A percentile compares a stretch with the other conserved stretches of the same genome.
Evolutionary conservation across 2,329 filamentous ascomycete species (phyloP).

Genomic region (Aureobasidium sp.): DNA sequence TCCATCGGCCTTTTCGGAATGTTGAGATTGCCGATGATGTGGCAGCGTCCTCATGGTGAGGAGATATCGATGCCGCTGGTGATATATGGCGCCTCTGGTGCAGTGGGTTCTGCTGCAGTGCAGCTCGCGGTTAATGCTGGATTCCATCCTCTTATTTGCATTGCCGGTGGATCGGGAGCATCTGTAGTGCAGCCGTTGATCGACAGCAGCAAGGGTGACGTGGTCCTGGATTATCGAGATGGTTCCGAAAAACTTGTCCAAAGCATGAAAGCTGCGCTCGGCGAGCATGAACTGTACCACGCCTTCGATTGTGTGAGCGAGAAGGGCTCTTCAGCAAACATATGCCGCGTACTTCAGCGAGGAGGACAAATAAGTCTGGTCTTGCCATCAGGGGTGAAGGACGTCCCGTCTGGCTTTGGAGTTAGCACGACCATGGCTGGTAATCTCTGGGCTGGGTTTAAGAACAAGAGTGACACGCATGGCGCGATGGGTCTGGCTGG

Average conservation of each 20-base stretch:
- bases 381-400: conserved; percentile 17
- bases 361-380: conserved; percentile 30
- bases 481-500: conserved; percentile 16
- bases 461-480: conserved; percentile 22
- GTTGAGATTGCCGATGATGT: conserved; percentile 45
- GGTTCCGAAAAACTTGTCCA: conserved; percentile 27
- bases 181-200: not conserved
- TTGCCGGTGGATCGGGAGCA: not conserved
- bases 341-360: conserved; percentile 32
- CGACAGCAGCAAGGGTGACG: conserved; percentile 45
- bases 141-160: not conserved
- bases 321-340: conserved; percentile 31
- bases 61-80: conserved; percentile 38
- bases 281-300: not conserved
- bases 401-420: conserved; percentile 20
- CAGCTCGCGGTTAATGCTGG: not conserved
- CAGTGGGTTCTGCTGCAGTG: not conserved
- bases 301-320: conserved; percentile 19
- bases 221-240: conserved; percentile 53
- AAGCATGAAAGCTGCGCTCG: conserved; percentile 21
- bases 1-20: conserved; percentile 44
- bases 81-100: not conserved
- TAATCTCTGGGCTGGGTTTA: not conserved
- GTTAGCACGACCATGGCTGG: not conserved
- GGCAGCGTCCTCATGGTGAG: conserved; percentile 38